phyloP scores from a whole-genome alignment of 805 yeast species.

The Wickerhamiella sergipiensis region DNA sequence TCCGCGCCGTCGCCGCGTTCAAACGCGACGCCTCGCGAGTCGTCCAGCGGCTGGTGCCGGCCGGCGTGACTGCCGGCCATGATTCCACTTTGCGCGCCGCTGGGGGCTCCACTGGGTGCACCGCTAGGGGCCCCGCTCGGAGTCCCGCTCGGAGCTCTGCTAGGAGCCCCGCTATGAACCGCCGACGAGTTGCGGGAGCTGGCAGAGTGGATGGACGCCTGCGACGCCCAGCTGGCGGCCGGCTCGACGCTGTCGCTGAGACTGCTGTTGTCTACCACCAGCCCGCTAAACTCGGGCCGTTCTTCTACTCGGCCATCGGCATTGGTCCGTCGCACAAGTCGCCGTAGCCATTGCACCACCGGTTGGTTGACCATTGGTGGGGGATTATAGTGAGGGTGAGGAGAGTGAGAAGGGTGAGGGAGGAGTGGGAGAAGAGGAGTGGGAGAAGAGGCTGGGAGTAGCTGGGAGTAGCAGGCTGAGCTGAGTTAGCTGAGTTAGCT shows the following conservation, averaged over 20 bases:
- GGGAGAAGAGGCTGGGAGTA: not conserved
- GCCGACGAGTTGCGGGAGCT: not conserved
- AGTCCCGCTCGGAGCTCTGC: not conserved
- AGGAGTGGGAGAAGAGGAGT: not conserved
- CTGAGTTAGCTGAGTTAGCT: no score
- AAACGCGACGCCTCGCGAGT: not conserved
- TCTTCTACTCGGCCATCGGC: not conserved
- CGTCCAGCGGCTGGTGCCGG: not conserved
- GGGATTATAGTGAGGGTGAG: not conserved
- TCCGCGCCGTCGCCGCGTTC: not conserved
- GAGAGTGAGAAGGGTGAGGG: not conserved
- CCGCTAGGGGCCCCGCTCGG: not conserved
- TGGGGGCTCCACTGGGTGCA: not conserved
- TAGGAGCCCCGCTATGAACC: not conserved
- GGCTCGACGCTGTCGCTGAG: not conserved
- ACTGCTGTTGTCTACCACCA: not conserved
- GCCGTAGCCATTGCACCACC: not conserved
- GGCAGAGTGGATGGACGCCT: not conserved
- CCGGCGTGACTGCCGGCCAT: no score
- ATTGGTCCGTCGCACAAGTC: not conserved
- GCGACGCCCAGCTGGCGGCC: not conserved
- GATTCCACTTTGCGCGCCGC: no score
- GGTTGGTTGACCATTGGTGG: not conserved
- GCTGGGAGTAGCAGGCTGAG: no score
- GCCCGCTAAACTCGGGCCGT: not conserved